Conservation (phyloP, 2,329 filamentous ascomycete genomes). For the Akanthomyces uredinophilus region DNA sequence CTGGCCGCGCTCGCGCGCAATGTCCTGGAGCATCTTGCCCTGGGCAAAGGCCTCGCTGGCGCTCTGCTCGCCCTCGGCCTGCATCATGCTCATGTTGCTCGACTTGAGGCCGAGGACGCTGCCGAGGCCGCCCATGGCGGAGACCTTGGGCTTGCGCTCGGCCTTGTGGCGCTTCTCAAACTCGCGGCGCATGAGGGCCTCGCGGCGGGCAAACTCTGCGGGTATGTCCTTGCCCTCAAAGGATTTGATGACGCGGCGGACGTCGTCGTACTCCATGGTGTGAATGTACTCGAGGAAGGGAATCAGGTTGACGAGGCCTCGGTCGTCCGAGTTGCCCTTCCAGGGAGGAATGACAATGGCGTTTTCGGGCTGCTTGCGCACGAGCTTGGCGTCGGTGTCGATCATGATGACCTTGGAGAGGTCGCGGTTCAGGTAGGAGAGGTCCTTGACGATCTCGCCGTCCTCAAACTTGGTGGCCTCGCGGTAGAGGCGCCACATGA, state of each 20-base stretch:
- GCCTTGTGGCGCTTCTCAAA: conserved; percentile 68
- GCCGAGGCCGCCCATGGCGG: conserved; percentile 64
- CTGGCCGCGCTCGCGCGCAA: conserved; percentile 86
- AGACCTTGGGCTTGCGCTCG: conserved; percentile 56
- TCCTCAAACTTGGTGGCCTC: conserved; percentile 97
- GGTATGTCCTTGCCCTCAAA: conserved; percentile 89
- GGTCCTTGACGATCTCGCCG: conserved; percentile 95
- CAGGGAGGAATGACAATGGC: conserved; percentile 88
- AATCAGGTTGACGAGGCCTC: conserved; percentile 80
- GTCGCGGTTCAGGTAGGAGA: conserved; percentile 96
- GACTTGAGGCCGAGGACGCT: conserved; percentile 74
- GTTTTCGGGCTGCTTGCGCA: conserved; percentile 91
- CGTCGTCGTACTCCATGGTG: conserved; percentile 86
- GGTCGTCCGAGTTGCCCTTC: conserved; percentile 78
- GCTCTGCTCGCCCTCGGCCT: conserved; percentile 61
- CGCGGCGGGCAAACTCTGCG: conserved; percentile 80
- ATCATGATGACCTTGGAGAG: conserved; percentile 92
- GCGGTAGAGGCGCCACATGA: conserved; percentile 90
- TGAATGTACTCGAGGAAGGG: conserved; percentile 97
- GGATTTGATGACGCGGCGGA: conserved; percentile 78
- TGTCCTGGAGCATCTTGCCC: conserved; percentile 96
- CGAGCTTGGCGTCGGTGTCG: conserved; percentile 78
- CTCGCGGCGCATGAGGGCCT: conserved; percentile 77
- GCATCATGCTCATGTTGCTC: conserved; percentile 55
- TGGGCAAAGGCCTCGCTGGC: conserved; percentile 74